Percentiles rank a stretch among this genome's conserved stretches.
Conservation (phyloP, 345 rosid species). For the Pistacia atlantica region DNA sequence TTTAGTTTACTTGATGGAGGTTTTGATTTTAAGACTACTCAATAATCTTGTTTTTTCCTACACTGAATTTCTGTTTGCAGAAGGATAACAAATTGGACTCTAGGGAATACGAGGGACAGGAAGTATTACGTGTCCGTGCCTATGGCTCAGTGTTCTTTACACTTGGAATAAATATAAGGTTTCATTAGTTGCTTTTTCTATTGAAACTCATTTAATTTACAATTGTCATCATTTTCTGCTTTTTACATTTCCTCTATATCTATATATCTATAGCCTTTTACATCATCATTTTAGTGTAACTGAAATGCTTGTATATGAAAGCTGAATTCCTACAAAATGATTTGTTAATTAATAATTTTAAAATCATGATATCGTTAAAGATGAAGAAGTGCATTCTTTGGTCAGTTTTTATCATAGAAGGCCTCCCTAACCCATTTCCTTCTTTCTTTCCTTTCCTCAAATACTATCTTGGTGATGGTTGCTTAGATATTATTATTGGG, state of each 20-base stretch:
- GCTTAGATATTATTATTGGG: not conserved
- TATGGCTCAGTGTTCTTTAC: constrained; percentile 87
- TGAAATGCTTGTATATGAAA: not conserved
- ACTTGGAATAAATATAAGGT: constrained; percentile 95
- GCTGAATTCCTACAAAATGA: not conserved
- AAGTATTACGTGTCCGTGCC: constrained; percentile 78
- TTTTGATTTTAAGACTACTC: constrained; percentile 17
- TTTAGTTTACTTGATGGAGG: not conserved
- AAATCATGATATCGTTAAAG: no score
- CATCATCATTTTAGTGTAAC: not conserved
- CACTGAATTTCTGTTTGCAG: constrained; percentile 42
- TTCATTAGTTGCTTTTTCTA: constrained; percentile 10
- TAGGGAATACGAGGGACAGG: constrained; percentile 60
- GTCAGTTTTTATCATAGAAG: no score
- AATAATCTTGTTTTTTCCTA: constrained; percentile 13
- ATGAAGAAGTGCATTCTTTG: no score
- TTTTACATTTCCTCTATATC: not conserved
- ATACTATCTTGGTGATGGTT: not conserved
- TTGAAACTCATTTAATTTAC: not conserved
- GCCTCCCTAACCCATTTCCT: no score
- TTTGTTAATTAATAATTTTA: no score
- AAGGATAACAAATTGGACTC: constrained; percentile 44
- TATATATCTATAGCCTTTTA: no score
- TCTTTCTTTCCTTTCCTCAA: not conserved
- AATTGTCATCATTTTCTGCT: not conserved